These are phyloP conservation scores for Xanthoconium purpureum DNA, from an alignment of 768 basidiomycete genomes.

Conservation along the genomic window DNA sequence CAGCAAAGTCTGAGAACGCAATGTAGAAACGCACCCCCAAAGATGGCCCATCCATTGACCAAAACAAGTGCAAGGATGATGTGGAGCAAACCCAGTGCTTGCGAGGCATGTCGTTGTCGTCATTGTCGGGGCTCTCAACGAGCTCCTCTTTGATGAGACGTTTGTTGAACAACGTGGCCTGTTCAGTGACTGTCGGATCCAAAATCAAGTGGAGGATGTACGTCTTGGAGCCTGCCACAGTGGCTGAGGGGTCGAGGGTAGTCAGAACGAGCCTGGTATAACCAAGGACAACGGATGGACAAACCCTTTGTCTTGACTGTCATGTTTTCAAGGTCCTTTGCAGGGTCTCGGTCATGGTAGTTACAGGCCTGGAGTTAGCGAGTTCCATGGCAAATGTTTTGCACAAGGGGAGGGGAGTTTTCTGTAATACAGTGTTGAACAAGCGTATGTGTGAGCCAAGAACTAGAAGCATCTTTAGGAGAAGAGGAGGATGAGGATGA, in stretches of 20 bases:
- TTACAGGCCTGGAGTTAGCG: slow-evolving; percentile 64
- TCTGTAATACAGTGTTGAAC: slow-evolving; percentile 62
- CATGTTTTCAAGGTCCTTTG: slow-evolving; percentile 44
- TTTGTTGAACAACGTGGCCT: slow-evolving; percentile 51
- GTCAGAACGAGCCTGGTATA: neutral
- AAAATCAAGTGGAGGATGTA: slow-evolving; percentile 82
- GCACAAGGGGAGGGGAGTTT: slow-evolving; percentile 62
- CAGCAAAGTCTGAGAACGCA: too few species aligned
- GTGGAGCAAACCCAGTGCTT: slow-evolving; percentile 70
- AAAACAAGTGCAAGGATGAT: slow-evolving; percentile 81
- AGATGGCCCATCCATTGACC: slow-evolving; percentile 70
- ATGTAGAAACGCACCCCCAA: slow-evolving; percentile 78
- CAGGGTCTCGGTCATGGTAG: slow-evolving; percentile 36
- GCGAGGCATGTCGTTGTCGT: slow-evolving; percentile 47
- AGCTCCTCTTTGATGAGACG: slow-evolving; percentile 47
- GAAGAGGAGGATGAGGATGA: neutral
- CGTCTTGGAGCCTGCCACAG: slow-evolving; percentile 63
- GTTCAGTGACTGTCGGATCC: slow-evolving; percentile 56
- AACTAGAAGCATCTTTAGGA: slow-evolving; percentile 31
- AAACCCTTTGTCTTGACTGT: slow-evolving; percentile 70
- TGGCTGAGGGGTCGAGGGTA: slow-evolving; percentile 26
- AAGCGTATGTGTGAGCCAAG: slow-evolving; percentile 47
- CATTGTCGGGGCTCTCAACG: slow-evolving; percentile 44
- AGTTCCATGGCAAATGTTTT: slow-evolving; percentile 82
- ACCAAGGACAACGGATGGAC: neutral